Conservation (phyloP, 805 yeast species). For the Yamadazyma akitaensis region DNA sequence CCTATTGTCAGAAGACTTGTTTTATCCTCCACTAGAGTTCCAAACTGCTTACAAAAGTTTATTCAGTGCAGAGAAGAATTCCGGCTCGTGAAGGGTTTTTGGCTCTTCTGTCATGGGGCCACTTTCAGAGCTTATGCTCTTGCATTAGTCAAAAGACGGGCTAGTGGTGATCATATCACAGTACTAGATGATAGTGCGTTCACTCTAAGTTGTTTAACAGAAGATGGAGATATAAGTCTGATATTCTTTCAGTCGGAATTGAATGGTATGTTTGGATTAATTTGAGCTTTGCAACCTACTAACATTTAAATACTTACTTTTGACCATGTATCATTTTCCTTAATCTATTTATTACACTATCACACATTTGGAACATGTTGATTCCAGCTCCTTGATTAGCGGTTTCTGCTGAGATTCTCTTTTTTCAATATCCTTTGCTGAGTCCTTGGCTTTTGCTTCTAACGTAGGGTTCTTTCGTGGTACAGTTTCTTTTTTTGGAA, state of each 20-base stretch:
- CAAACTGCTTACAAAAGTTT: background rate
- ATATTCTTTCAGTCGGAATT: slow-evolving; percentile 9
- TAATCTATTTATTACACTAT: slow-evolving; percentile 14
- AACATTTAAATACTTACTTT: background rate
- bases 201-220: slow-evolving; percentile 1
- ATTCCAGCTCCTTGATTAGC: slow-evolving; percentile 14
- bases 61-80: background rate
- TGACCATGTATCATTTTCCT: background rate
- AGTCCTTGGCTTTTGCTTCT: slow-evolving; percentile 4
- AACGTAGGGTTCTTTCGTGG: background rate
- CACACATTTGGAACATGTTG: slow-evolving; percentile 18
- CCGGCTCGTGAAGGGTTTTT: slow-evolving; percentile 2
- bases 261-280: slow-evolving; percentile 7
- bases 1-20: background rate
- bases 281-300: background rate
- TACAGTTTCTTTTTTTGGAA: background rate
- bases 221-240: slow-evolving; percentile 1
- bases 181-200: slow-evolving; percentile 3
- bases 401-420: slow-evolving; percentile 16
- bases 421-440: slow-evolving; percentile 4
- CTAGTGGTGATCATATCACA: slow-evolving; percentile 1
- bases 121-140: background rate
- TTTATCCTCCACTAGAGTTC: background rate
- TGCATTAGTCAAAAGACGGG: slow-evolving; percentile 7
- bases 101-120: background rate